Conservation (phyloP, 768 basidiomycete genomes). For the Collybia mongolica region DNA sequence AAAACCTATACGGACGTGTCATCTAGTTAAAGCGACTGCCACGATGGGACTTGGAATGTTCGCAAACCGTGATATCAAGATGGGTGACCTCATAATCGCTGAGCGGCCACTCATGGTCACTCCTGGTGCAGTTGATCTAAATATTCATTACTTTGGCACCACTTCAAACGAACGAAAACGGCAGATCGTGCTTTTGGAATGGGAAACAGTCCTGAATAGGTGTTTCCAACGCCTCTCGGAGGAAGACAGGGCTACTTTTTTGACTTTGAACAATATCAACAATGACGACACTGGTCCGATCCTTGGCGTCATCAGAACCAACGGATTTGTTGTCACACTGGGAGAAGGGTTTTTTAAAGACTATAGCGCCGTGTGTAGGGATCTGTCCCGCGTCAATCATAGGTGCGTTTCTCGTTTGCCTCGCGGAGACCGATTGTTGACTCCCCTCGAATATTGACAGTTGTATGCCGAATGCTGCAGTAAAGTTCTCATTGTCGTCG, state of each 20-base stretch:
- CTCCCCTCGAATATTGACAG: neutral
- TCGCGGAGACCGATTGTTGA: neutral
- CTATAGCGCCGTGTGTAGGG: too few species aligned
- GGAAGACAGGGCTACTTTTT: constrained; percentile 18
- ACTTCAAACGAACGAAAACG: neutral
- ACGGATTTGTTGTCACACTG: constrained; percentile 16
- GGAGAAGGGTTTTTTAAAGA: neutral
- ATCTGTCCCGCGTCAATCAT: neutral
- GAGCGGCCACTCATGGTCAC: constrained; percentile 34
- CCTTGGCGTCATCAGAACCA: constrained; percentile 25
- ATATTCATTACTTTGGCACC: neutral
- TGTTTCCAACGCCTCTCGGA: constrained; percentile 19
- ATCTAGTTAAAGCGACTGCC: neutral
- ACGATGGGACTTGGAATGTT: constrained; percentile 1
- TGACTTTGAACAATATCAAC: constrained; percentile 24
- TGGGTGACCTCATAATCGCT: constrained; percentile 4
- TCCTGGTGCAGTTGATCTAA: constrained; percentile 3
- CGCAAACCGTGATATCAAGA: neutral
- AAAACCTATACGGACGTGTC: neutral
- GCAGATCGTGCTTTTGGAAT: constrained; percentile 8
- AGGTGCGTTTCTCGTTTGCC: neutral
- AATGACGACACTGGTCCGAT: constrained; percentile 29
- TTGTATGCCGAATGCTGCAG: neutral
- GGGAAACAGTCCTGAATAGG: constrained; percentile 12
- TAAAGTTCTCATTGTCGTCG: neutral